Conservation (phyloP, 2,329 filamentous ascomycete genomes). For the Microdochium paspali region DNA sequence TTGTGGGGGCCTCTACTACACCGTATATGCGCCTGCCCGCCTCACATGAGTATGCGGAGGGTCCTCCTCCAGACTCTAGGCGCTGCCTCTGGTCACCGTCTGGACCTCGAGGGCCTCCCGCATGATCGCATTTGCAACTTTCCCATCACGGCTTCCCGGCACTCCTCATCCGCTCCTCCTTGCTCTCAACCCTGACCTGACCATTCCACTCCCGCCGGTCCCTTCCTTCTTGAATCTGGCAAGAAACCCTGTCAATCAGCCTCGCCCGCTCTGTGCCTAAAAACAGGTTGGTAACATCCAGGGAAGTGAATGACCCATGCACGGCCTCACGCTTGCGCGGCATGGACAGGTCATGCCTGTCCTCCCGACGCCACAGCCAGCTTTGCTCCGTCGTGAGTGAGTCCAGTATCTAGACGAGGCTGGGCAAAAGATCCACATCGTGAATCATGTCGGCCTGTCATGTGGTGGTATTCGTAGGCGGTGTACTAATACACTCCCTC, state of each 20-base stretch:
- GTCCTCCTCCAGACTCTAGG: not conserved
- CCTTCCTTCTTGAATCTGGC: not conserved
- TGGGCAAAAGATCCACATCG: not conserved
- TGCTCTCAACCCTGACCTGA: not conserved
- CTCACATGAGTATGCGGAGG: not conserved
- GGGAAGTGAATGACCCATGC: not conserved
- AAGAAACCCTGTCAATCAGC: not conserved
- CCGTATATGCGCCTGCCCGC: not conserved
- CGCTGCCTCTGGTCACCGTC: not conserved
- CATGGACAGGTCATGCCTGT: not conserved
- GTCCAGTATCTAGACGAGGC: not conserved
- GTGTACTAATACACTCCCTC: too few relatives aligned
- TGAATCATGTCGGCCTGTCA: not conserved
- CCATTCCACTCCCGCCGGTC: too few relatives aligned
- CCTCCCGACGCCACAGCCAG: not conserved
- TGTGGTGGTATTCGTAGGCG: not conserved
- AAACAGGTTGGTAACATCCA: not conserved
- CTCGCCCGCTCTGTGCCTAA: too few relatives aligned
- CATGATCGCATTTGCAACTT: slow-evolving; percentile 1
- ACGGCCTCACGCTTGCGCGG: not conserved
- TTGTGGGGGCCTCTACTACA: too few relatives aligned
- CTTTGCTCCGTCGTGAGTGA: not conserved
- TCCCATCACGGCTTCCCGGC: not conserved
- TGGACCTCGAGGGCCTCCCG: not conserved
- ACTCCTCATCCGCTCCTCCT: too few relatives aligned